Base-by-base conservation (phyloP, 2,329 filamentous ascomycete species). In the Dactylellina cionopaga region DNA sequence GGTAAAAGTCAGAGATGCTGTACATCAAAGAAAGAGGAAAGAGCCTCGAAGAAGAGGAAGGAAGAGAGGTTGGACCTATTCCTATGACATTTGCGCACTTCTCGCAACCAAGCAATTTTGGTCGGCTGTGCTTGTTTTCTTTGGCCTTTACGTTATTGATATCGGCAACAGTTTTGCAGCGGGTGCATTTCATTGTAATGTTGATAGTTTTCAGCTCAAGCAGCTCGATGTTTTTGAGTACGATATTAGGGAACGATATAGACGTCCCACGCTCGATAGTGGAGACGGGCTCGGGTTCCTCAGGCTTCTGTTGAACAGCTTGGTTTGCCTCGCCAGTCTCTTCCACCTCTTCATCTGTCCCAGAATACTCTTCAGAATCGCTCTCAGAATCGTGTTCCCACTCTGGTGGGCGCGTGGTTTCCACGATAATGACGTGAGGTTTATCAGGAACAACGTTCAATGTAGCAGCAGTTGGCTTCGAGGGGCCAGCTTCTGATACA, bases 201-300 rank as follows among this genome's bases (percentile, higher is more conserved):
- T 86, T 88, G 29, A 95, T 81, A 22, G 86, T 83, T 0, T 85
- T 82, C 0, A 94, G 80, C 76, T 93, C 88, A 6, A 96, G 83
- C 1, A 95, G 81, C 77, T 95, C 91, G 71, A 95, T 89, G 35
- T 89, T 87, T 78, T 92, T 85, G 1, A 96, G 85, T 77, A 94
- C 90, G 66, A 95, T 82, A 24, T 85, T 88, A 0, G 92, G 92
- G 76, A 95, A 92, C 0, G 89, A 92, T 5, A 96, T 83, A 59
- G 90, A 87, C n/a, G 91, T 90, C 22, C 91, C 91, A 58, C 85
- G 83, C 77, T 92, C 90, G 1, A 83, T 79, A 0, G 35, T 46
- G 1, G 66, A 63, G 19, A 82, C 82, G 24, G 81, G 80, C 2
- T 81, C 79, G 5, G 80, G 74, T 3, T 79, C 74, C 13, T 78